phyloP scores from a whole-genome alignment of 1,284 basidiomycete genomes.

The Sphagnurus paluster region DNA sequence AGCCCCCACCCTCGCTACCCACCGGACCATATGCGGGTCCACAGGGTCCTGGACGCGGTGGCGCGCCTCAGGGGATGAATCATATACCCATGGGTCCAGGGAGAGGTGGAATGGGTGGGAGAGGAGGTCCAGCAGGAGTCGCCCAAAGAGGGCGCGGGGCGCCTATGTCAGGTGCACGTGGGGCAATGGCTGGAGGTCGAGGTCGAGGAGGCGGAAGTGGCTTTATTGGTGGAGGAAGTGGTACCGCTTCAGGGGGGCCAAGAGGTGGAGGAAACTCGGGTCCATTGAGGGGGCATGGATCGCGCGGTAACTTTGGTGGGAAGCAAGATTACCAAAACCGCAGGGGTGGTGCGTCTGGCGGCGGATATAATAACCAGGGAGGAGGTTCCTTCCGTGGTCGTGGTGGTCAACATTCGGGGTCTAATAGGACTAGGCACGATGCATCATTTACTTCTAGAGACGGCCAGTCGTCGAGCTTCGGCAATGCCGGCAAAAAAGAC shows the following conservation, averaged over 20 bases:
- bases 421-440: conserved; percentile 56
- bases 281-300: conserved; percentile 57
- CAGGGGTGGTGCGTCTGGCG: conserved; percentile 61
- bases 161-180: conserved; percentile 41
- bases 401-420: conserved; percentile 42
- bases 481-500: conserved; percentile 68
- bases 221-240: conserved; percentile 34
- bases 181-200: conserved; percentile 37
- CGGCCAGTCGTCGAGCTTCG: conserved; percentile 40
- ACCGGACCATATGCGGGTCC: conserved; percentile 36
- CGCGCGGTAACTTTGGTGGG: conserved; percentile 60
- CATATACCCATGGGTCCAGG: conserved; percentile 39
- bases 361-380: conserved; percentile 37
- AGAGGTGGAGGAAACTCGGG: conserved; percentile 40
- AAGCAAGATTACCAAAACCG: conserved; percentile 63
- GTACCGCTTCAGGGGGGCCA: conserved; percentile 47
- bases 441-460: conserved; percentile 45
- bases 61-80: conserved; percentile 42
- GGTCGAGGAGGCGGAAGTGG: conserved; percentile 49
- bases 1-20: conserved; percentile 42
- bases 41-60: conserved; percentile 36
- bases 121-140: conserved; percentile 28
- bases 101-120: conserved; percentile 29
- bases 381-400: conserved; percentile 43
- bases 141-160: conserved; percentile 29